Conservation (phyloP, 495 filamentous ascomycete genomes). For the Pseudevernia furfuracea region DNA sequence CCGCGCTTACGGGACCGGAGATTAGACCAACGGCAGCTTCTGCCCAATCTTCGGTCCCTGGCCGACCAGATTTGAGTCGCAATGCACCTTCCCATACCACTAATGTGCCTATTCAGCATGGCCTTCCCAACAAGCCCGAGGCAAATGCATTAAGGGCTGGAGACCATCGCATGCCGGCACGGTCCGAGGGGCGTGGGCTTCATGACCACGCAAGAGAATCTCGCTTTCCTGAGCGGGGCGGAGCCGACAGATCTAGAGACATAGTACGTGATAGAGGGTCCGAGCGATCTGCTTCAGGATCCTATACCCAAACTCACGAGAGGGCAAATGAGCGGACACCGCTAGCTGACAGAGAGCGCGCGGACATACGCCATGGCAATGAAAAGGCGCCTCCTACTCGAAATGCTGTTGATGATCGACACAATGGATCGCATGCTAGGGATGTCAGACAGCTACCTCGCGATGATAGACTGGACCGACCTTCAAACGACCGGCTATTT, state of each 20-base stretch:
- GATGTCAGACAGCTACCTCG: conserved; percentile 18
- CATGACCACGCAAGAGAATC: conserved; percentile 20
- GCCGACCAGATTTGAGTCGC: conserved; percentile 20
- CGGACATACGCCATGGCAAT: background rate
- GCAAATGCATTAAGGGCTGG: conserved; percentile 11
- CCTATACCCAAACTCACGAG: conserved; percentile 17
- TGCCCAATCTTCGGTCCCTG: conserved; percentile 10
- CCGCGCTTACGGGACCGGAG: background rate
- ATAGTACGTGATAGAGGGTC: conserved; percentile 10
- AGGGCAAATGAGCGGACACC: conserved; percentile 15
- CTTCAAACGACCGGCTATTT: conserved; percentile 12
- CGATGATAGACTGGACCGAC: conserved; percentile 20
- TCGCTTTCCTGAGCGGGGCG: conserved; percentile 19
- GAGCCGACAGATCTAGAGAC: conserved; percentile 13
- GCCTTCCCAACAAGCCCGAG: conserved; percentile 26
- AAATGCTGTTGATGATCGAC: conserved; percentile 20
- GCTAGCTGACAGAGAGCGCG: conserved; percentile 16
- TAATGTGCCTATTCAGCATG: conserved; percentile 19
- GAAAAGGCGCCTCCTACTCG: conserved; percentile 9
- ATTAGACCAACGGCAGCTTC: conserved; percentile 3
- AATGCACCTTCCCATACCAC: conserved; percentile 13
- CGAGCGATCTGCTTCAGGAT: conserved; percentile 16
- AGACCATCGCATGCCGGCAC: conserved; percentile 17
- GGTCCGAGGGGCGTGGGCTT: conserved; percentile 12
- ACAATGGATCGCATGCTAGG: conserved; percentile 11